These are phyloP conservation scores for Alternaria viburni DNA, from an alignment of 2,329 filamentous ascomycete species.

Conservation along the genomic window DNA sequence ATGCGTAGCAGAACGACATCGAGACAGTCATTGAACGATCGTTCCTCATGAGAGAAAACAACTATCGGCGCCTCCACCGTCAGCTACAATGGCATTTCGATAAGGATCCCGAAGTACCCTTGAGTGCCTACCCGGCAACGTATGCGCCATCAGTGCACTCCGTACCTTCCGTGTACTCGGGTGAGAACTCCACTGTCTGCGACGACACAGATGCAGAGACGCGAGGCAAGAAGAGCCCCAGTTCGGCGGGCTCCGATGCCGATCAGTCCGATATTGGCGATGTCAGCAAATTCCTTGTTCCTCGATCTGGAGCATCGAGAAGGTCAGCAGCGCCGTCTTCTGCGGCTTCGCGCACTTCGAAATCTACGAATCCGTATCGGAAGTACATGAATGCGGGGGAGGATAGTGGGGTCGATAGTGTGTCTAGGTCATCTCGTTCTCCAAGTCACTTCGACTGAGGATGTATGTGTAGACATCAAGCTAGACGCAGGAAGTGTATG, in stretches of 20 bases:
- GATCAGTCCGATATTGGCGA: not conserved
- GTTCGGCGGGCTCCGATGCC: not conserved
- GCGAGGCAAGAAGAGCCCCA: not conserved
- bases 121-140: not conserved
- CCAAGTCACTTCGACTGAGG: not conserved
- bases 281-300: not conserved
- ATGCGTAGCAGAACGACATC: not conserved
- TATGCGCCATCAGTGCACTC: not conserved
- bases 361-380: constrained; percentile 3
- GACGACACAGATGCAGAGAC: not conserved
- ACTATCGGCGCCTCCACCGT: not conserved
- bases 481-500: accelerated
- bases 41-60: not conserved
- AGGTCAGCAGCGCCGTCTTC: not conserved
- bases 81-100: constrained; percentile 2
- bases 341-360: not conserved
- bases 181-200: not conserved
- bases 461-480: not conserved
- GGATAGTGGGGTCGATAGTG: not conserved
- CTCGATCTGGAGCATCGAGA: not conserved
- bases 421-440: not conserved
- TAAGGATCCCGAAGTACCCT: not conserved
- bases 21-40: not conserved
- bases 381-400: not conserved
- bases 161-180: not conserved